Percentiles rank a stretch among this genome's conserved stretches.
These are phyloP conservation scores for Trametes meyenii DNA, from an alignment of 768 basidiomycete species.

Conservation along the genomic window DNA sequence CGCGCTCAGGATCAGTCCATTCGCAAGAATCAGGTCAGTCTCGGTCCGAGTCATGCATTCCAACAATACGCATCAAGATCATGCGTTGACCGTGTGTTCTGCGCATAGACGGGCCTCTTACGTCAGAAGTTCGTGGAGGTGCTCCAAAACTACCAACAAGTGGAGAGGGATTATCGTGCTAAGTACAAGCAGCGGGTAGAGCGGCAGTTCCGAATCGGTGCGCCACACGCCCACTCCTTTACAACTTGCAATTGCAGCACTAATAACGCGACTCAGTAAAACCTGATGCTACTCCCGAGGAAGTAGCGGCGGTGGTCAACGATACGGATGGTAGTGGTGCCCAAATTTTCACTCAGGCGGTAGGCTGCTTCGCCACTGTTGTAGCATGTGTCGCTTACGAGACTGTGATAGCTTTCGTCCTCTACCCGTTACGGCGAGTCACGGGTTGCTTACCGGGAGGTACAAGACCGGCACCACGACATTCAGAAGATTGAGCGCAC, in stretches of 20 bases:
- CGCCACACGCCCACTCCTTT: constrained; percentile 22
- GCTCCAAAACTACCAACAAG: constrained; percentile 81
- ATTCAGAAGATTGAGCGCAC: constrained; percentile 85
- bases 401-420: constrained; percentile 56
- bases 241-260: background rate
- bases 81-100: background rate
- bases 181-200: constrained; percentile 83
- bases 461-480: constrained; percentile 87
- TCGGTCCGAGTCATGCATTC: background rate
- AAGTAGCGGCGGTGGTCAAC: constrained; percentile 84
- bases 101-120: constrained; percentile 25
- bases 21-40: constrained; percentile 73
- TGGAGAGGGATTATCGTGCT: constrained; percentile 77
- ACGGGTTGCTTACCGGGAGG: constrained; percentile 80
- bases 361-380: constrained; percentile 35
- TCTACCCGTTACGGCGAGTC: constrained; percentile 87
- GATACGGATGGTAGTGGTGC: constrained; percentile 66
- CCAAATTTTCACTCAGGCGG: constrained; percentile 91
- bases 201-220: constrained; percentile 86
- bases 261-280: constrained; percentile 58
- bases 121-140: constrained; percentile 74
- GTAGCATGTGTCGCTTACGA: background rate
- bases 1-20: constrained; percentile 72
- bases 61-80: no score
- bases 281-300: constrained; percentile 89